Base-by-base conservation (phyloP, 768 basidiomycete species). In the Sutorius australiensis region DNA sequence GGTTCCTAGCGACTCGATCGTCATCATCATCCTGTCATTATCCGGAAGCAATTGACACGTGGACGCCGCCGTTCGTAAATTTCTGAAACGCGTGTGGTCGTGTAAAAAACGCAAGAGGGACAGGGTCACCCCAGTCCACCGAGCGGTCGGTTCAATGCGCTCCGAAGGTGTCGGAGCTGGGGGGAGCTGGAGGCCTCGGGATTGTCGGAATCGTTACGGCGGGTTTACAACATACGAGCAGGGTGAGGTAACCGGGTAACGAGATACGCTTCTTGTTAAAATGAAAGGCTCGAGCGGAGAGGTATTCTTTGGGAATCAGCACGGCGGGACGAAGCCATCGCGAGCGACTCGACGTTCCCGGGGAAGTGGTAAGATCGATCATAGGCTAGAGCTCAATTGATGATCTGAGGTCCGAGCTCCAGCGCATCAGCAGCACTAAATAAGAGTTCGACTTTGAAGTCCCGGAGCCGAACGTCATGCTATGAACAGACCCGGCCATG, bases 31-130 rank as follows among this genome's bases (percentile, higher is more conserved):
- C 28, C 42, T 17, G 12, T 37, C n/a, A 33, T 47, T 31, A 12
- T 11, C 11, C 48, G 39, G 42, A 47, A 42, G 48, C 14, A 50
- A 43, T 50, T 44, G 17, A 27, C 60, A 53, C 53, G 60, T 62
- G 60, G 61, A 40, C 48, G 24, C 36, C 28, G 32, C 24, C 30
- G 37, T 43, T 34, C 47, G 40, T 57, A 58, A 61, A 62, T 24
- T 24, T 24, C 4, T 24, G 24, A 24, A 24, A 24, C 24, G 24
- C 24, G 24, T 24, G 24, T 24, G 24, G 24, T 24, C 24, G 24
- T 24, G 24, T 24, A 24, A 24, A 40, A 43, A 37, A 39, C 48
- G 6, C 4, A 13, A 13, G 12, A 19, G 17, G 42, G 13, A 30
- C 40, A 57, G 39, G 44, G 49, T 40, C n/a, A 6, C 10, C 16